These are phyloP conservation scores for Crithidia fasciculata DNA, from an alignment of 208 protist species.

Conservation along the genomic window DNA sequence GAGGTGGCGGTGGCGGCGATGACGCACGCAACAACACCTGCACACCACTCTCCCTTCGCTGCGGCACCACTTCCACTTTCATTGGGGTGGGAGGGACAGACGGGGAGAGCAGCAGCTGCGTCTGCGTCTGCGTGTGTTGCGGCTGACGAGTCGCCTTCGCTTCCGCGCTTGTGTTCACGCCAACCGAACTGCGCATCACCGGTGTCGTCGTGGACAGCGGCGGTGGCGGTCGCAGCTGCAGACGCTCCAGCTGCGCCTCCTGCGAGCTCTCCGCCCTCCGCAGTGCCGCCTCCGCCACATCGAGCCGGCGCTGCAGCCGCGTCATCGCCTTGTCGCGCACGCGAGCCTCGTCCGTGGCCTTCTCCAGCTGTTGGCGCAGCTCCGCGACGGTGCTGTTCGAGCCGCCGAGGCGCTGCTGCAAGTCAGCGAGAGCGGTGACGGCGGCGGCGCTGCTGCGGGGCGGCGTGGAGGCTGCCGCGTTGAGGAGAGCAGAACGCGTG, in stretches of 20 bases:
- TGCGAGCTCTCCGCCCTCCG: slow-evolving; percentile 6
- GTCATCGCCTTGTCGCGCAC: slow-evolving; percentile 9
- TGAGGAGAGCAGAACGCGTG: background rate
- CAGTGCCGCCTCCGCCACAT: slow-evolving; percentile 5
- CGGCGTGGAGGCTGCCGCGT: slow-evolving; percentile 19
- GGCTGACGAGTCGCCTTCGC: background rate
- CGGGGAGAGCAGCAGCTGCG: slow-evolving; percentile 2
- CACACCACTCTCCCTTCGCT: background rate
- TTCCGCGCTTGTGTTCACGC: background rate
- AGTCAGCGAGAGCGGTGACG: slow-evolving; percentile 59
- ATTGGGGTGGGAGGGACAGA: slow-evolving; percentile 7
- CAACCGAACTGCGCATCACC: background rate
- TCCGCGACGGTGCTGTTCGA: slow-evolving; percentile 25
- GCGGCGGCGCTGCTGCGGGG: slow-evolving; percentile 42
- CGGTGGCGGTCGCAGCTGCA: slow-evolving; percentile 17
- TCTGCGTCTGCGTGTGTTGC: background rate
- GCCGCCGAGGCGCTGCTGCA: slow-evolving; percentile 51
- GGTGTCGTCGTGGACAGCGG: background rate
- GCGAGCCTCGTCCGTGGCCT: slow-evolving; percentile 10
- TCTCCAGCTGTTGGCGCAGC: slow-evolving; percentile 23
- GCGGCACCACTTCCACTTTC: background rate
- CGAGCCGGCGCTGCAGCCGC: slow-evolving; percentile 19
- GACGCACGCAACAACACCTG: background rate
- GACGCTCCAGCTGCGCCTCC: slow-evolving; percentile 11
- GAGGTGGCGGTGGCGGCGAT: too few species aligned